These are phyloP conservation scores for Talaromyces wortmannii DNA, from an alignment of 495 filamentous ascomycete species.

Conservation along the genomic window DNA sequence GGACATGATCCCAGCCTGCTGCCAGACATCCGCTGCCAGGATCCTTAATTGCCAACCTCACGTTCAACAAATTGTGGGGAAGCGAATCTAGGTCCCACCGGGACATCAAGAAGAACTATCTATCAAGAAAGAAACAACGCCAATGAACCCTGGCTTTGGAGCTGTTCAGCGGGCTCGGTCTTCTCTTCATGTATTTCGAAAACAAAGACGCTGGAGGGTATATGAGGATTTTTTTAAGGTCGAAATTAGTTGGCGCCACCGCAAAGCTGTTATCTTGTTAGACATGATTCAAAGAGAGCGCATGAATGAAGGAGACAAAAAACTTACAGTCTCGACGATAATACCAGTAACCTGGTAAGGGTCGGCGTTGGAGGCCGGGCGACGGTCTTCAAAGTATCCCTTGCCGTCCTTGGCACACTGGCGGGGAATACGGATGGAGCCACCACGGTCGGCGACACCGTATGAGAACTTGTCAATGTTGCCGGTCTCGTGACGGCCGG, in stretches of 20 bases:
- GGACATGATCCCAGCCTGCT: background rate
- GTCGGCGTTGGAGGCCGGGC: conserved; percentile 91
- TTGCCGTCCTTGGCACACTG: conserved; percentile 86
- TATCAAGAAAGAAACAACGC: background rate
- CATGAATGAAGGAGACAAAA: background rate
- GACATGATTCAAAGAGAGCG: background rate
- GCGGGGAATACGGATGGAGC: conserved; percentile 88
- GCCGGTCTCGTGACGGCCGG: conserved; percentile 92
- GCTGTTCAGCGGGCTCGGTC: background rate
- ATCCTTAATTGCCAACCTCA: background rate
- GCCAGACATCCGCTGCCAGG: too few relatives aligned
- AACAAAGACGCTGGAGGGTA: conserved; percentile 35
- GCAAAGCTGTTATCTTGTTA: conserved; percentile 22
- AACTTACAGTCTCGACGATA: conserved; percentile 66
- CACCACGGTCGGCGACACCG: conserved; percentile 94
- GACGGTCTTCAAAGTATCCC: conserved; percentile 97
- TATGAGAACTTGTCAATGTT: conserved; percentile 90
- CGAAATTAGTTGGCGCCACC: conserved; percentile 35
- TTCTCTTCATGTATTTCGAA: background rate
- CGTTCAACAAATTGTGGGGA: background rate
- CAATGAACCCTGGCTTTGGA: background rate
- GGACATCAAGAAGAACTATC: background rate
- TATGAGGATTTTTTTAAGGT: conserved; percentile 25
- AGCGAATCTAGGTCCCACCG: background rate
- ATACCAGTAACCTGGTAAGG: conserved; percentile 96